phyloP scores from a whole-genome alignment of 1,284 basidiomycete genomes.

The Vanrija sp. region DNA sequence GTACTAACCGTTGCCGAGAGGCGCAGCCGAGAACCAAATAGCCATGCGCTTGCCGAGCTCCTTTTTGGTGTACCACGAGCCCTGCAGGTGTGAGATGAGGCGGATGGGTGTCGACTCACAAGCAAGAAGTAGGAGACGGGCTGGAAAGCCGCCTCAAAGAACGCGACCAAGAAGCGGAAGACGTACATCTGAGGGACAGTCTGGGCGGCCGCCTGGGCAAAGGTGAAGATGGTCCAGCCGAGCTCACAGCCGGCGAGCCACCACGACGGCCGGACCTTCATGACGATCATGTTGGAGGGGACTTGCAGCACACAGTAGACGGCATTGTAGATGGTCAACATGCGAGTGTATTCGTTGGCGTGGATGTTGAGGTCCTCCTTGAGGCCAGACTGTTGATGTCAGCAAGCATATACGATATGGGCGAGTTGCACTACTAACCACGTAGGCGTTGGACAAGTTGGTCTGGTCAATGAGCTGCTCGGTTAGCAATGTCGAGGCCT shows the following conservation, averaged over 20 bases:
- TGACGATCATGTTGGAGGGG: conserved; percentile 6
- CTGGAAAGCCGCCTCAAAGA: conserved; percentile 22
- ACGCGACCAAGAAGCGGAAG: conserved; percentile 23
- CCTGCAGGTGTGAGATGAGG: conserved; percentile 10
- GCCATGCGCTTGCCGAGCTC: conserved; percentile 30
- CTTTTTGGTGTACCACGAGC: conserved; percentile 26
- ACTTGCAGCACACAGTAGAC: conserved; percentile 17
- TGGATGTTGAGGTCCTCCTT: conserved; percentile 25
- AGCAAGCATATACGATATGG: too few relatives aligned
- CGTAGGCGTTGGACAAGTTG: conserved; percentile 5
- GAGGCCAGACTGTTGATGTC: conserved; percentile 12
- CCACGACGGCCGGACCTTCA: conserved; percentile 7
- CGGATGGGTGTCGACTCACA: too few relatives aligned
- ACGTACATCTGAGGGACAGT: conserved; percentile 11
- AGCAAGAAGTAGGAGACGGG: conserved; percentile 16
- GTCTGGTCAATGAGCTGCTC: conserved; percentile 15
- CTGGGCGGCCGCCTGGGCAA: conserved; percentile 11
- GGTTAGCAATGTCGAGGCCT: too few relatives aligned
- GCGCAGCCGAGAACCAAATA: conserved; percentile 18
- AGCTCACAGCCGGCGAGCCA: conserved; percentile 7
- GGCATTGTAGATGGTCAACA: conserved; percentile 22
- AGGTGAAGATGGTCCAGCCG: conserved; percentile 12
- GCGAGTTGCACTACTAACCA: conserved; percentile 11
- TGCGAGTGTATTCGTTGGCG: conserved; percentile 25
- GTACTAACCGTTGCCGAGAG: not conserved